Evolutionary conservation across 352 stramenopile species (phyloP).

Genomic region (Phytophthora sansomeana): DNA sequence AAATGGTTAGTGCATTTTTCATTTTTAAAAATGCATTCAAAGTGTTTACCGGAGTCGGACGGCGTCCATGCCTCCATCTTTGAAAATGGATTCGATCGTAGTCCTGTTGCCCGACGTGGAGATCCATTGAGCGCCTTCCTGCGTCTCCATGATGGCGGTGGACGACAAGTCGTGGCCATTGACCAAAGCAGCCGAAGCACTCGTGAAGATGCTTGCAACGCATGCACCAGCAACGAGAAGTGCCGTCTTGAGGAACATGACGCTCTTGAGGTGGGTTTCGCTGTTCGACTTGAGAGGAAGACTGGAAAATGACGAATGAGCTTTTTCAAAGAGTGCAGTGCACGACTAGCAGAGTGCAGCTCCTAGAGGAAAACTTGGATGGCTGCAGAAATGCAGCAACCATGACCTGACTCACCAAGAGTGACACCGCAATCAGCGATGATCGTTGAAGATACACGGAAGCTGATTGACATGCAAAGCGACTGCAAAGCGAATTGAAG

Average conservation of each 20-base stretch:
- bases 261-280: background rate
- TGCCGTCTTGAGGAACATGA: slow-evolving; percentile 24
- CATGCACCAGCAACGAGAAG: slow-evolving; percentile 18
- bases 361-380: too few species aligned
- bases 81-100: slow-evolving; percentile 44
- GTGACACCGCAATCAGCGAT: background rate
- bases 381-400: slow-evolving; percentile 17
- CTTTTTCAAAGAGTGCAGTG: background rate
- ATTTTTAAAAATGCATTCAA: too few species aligned
- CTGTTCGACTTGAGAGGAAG: slow-evolving; percentile 9
- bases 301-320: slow-evolving; percentile 25
- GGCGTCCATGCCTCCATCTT: slow-evolving; percentile 38
- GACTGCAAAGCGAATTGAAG: too few species aligned
- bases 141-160: slow-evolving; percentile 38
- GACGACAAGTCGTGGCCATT: slow-evolving; percentile 52
- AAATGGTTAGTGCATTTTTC: too few species aligned
- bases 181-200: slow-evolving; percentile 19
- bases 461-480: too few species aligned
- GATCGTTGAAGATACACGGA: too few species aligned
- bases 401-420: background rate
- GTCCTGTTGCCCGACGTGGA: slow-evolving; percentile 33
- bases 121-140: slow-evolving; percentile 38
- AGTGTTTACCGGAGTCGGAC: slow-evolving; percentile 45
- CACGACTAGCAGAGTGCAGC: background rate
- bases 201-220: slow-evolving; percentile 10